Evolutionary conservation across 202 grass and related monocot species (phyloP).

Genomic region (Setaria italica): DNA sequence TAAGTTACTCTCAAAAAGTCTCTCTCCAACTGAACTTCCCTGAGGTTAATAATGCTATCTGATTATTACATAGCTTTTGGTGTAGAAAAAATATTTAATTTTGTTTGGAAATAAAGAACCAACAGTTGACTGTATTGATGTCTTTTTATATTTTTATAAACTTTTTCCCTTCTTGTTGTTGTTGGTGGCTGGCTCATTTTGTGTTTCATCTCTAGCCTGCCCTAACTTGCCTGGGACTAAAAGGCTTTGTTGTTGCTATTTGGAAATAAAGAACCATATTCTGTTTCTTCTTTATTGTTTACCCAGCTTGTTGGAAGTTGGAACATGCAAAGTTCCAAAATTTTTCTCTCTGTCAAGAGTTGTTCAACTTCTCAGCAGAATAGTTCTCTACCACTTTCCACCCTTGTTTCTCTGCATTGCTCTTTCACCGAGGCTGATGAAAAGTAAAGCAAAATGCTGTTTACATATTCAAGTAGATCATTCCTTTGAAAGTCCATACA

Average conservation of each 20-base stretch:
- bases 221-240: neutral
- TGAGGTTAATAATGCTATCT: neutral
- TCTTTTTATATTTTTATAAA: neutral
- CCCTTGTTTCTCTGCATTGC: conserved; percentile 8
- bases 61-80: neutral
- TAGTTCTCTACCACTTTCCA: neutral
- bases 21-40: neutral
- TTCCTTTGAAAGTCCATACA: conserved; percentile 6
- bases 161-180: neutral
- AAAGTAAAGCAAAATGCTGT: neutral
- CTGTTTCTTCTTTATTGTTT: neutral
- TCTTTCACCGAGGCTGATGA: conserved; percentile 10
- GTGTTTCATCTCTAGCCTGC: neutral
- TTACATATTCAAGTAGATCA: neutral
- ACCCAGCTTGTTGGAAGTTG: neutral
- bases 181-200: neutral
- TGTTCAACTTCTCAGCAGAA: conserved; percentile 3
- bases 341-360: neutral
- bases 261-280: neutral
- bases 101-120: conserved; percentile 4
- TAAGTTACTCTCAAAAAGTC: conserved; percentile 40
- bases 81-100: neutral
- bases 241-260: neutral
- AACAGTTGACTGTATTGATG: neutral
- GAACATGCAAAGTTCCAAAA: neutral